phyloP scores from a whole-genome alignment of 352 stramenopile genomes.

The Peronospora farinosa region DNA sequence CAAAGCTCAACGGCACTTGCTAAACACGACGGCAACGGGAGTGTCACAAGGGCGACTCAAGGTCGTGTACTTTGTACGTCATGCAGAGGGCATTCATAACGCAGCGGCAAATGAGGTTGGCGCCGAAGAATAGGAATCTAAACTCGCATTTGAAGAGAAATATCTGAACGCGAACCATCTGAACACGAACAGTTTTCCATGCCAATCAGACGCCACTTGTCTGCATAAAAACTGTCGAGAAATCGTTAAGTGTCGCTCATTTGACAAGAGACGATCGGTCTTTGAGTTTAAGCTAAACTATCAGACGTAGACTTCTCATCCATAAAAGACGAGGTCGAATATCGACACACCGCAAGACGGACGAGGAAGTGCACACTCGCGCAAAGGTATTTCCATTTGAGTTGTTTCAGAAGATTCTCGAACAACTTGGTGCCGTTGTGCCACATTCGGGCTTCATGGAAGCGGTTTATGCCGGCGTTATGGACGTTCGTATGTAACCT shows the following conservation, averaged over 20 bases:
- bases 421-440: slow-evolving; percentile 52
- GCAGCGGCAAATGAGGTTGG: slow-evolving; percentile 44
- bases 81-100: slow-evolving; percentile 72
- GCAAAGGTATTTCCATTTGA: slow-evolving; percentile 42
- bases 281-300: slow-evolving; percentile 46
- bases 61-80: slow-evolving; percentile 72
- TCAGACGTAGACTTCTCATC: slow-evolving; percentile 53
- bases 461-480: slow-evolving; percentile 41
- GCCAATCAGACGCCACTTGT: no score
- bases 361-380: slow-evolving; percentile 46
- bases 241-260: slow-evolving; percentile 58
- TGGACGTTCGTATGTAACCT: slow-evolving; percentile 30
- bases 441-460: slow-evolving; percentile 72
- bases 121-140: slow-evolving; percentile 47
- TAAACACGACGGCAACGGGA: slow-evolving; percentile 5
- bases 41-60: slow-evolving; percentile 35
- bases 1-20: slow-evolving; percentile 23
- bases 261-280: slow-evolving; percentile 51
- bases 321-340: slow-evolving; percentile 52
- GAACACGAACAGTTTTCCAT: no score
- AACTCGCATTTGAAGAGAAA: slow-evolving; percentile 46
- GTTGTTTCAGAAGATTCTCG: slow-evolving; percentile 45
- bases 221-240: slow-evolving; percentile 59
- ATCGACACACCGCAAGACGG: slow-evolving; percentile 52
- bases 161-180: slow-evolving; percentile 62